A percentile compares a stretch with the other conserved stretches of the same genome.
phyloP scores from a whole-genome alignment of 1,284 basidiomycete genomes.

The Sphaerobolus stellatus region DNA sequence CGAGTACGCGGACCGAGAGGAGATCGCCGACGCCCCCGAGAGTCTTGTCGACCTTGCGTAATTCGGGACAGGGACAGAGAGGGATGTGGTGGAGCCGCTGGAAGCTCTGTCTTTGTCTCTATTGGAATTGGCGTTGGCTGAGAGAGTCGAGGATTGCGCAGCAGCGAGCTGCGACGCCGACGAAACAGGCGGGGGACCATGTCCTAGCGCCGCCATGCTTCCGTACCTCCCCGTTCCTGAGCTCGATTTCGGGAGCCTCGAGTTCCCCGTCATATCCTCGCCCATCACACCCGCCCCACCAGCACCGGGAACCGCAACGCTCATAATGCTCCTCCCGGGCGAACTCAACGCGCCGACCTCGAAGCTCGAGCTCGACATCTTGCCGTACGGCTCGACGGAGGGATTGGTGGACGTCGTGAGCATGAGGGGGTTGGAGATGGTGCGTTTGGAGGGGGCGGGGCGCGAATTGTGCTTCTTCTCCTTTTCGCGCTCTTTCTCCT shows the following conservation, averaged over 20 bases:
- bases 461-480: too few species aligned
- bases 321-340: constrained; percentile 25
- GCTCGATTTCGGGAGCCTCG: too few species aligned
- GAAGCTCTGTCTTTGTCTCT: background rate
- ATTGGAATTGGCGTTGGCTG: background rate
- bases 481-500: too few species aligned
- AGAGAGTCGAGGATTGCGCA: constrained; percentile 41
- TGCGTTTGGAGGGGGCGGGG: too few species aligned
- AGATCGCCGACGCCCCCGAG: background rate
- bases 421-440: too few species aligned
- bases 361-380: constrained; percentile 58
- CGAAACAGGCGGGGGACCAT: constrained; percentile 47
- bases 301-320: constrained; percentile 4
- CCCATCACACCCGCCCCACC: constrained; percentile 5
- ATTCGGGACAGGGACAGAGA: background rate
- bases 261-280: constrained; percentile 6
- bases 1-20: constrained; percentile 5
- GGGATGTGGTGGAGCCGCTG: too few species aligned
- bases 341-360: constrained; percentile 57
- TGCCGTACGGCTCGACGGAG: constrained; percentile 29
- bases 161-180: too few species aligned
- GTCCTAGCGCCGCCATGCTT: constrained; percentile 52
- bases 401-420: constrained; percentile 22
- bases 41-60: background rate
- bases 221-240: too few species aligned